Evolutionary conservation across 2,329 filamentous ascomycete genomes (phyloP).

Genomic region (Colletotrichum higginsianum): DNA sequence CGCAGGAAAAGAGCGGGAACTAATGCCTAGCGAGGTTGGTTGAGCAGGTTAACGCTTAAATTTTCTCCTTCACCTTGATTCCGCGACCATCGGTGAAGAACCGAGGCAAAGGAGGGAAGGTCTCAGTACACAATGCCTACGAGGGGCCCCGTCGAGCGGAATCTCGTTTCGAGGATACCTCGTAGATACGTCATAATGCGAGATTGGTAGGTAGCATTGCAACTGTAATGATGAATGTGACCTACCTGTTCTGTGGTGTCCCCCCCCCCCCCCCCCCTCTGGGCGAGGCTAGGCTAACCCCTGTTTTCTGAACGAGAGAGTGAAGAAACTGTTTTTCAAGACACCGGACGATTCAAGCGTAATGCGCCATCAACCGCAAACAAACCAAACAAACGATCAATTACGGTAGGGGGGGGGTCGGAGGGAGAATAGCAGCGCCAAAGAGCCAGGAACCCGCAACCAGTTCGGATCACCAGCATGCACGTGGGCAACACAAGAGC

Average conservation of each 20-base stretch:
- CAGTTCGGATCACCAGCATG: background rate
- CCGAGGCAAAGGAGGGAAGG: background rate
- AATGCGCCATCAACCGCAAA: constrained; percentile 23
- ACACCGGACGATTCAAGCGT: constrained; percentile 40
- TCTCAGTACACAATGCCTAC: background rate
- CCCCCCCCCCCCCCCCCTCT: too few species aligned
- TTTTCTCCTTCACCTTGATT: background rate
- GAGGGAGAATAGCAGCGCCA: background rate
- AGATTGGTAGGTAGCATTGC: constrained; percentile 32
- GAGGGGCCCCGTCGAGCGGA: background rate
- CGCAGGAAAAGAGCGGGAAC: constrained; percentile 15
- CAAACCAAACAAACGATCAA: background rate
- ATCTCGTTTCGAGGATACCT: constrained; percentile 26
- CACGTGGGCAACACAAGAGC: constrained; percentile 1
- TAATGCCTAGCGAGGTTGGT: background rate
- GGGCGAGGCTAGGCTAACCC: constrained; percentile 15
- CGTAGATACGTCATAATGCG: constrained; percentile 1
- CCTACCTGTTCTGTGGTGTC: constrained; percentile 31
- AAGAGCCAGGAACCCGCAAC: background rate
- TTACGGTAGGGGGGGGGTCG: background rate
- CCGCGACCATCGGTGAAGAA: background rate
- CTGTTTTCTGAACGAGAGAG: constrained; percentile 18
- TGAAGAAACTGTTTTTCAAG: constrained; percentile 12
- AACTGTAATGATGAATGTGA: constrained; percentile 10
- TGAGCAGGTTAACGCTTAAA: background rate